Evolutionary conservation across 176 grass and related monocot genomes (phyloP), one percentile per base, ranked within the genome.

Genomic region (Triticum urartu): DNA sequence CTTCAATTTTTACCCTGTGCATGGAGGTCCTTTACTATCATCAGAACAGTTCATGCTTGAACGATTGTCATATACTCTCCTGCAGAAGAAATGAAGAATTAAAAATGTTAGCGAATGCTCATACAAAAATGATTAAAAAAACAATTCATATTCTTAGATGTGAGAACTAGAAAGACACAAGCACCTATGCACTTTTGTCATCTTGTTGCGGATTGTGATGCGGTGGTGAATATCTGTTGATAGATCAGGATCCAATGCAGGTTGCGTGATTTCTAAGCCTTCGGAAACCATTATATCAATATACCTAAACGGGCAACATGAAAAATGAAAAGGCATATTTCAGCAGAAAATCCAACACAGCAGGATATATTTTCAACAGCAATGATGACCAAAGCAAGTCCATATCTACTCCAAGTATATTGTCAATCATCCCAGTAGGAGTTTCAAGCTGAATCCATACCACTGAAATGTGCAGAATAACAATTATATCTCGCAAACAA

Each of bases 231-330:
- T 96, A 81, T 99, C 97, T 42, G 85, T 88, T 60, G 94, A 99
- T 85, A 88, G 87, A 93, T 93, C 92, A 85, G 94, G 92, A 69
- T 99, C 97, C 63, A 99, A 81, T 80, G 97, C 97, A 15, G 97
- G 97, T 36, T 99, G 97, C 73, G 97, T 92, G 84, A 99, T 99
- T 93, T 99, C 94, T 43, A 99, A 81, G 17, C 92, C 97, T 96
- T 99, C 94, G 72, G 92, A 96, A 58, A 94, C 87, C 97, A 99
- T 99, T 92, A 99, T 88, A 79, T 94, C 80, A 39, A 99, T 87
- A 92, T 96, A 99, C 83, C 94, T 99, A 91, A 42, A 74, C 38
- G 3, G 21, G 67, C 63, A 80, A 9, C 59, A 81, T 40, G 26
- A 43, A 81, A 78, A 72, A 36, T 76, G 30, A 85, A 4, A 70